Evolutionary conservation across 1,139 yeast species (phyloP), one percentile per base, ranked within the genome.

Genomic region (Pichia cactophila): DNA sequence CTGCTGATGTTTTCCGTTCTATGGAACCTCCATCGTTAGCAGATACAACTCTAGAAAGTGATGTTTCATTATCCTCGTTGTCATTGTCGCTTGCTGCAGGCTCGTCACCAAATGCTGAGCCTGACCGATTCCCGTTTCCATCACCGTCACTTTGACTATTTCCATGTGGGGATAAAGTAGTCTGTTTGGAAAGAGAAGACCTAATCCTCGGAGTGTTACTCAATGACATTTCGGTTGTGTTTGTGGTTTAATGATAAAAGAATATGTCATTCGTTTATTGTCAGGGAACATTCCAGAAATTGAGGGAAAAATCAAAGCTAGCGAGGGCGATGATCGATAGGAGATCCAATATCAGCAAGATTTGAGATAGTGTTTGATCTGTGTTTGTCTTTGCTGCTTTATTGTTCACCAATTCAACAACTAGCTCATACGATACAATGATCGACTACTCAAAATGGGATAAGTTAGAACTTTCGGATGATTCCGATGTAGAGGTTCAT

Each of bases 391-490:
- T 20, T 23, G 23, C 1, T 23, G 23, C 23, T 23, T 23, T 4
- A 23, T 4, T 4, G 23, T 23, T 23, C 23, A 23, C 5, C 5
- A 1, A 23, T 23, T 23, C 10, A 45, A 36, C 37, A 38, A 44
- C 33, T 35, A 41, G 23, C 45, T 41, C n/a, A 41, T 42, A 26
- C 17, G 43, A 6, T 33, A 35, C 17, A 33, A 83, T 83, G 89
- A 78, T 90, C 59, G 98, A 92, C 65, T 92, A 92, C 68, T 89
- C 97, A 14, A 92, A 92, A 66, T 92, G 98, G 97, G 99, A 92
- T 68, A 88, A 88, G 65, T 79, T 92, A 53, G 98, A 92, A 67
- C 72, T 92, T 45, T 87, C 96, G 17, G 99, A 92, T 64, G 99
- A 92, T 66, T 87, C 96, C 7, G 97, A 92, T 63, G 74, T 90